Conservation (phyloP, 2,329 filamentous ascomycete genomes). For the Fusarium heterosporum region DNA sequence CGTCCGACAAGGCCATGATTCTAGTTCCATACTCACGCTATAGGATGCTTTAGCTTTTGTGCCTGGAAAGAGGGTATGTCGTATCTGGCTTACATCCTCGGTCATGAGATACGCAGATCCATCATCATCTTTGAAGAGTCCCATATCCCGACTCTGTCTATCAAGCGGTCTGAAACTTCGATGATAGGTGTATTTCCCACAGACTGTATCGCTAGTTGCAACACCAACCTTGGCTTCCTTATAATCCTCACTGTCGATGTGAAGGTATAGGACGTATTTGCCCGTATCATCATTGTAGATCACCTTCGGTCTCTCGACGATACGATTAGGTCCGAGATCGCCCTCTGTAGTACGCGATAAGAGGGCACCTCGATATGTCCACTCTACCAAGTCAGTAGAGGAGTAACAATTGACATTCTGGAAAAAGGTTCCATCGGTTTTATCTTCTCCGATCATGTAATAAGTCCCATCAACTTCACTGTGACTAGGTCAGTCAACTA, state of each 20-base stretch:
- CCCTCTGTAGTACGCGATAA: conserved; percentile 62
- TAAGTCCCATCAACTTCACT: conserved; percentile 63
- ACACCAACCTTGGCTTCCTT: conserved; percentile 73
- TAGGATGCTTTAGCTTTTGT: fast-evolving
- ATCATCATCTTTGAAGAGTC: conserved; percentile 71
- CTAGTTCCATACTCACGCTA: conserved; percentile 68
- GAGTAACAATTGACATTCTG: conserved; percentile 76
- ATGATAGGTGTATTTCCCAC: conserved; percentile 65
- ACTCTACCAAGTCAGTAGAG: conserved; percentile 70
- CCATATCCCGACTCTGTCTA: conserved; percentile 65
- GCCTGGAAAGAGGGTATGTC: fast-evolving
- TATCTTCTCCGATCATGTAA: conserved; percentile 78
- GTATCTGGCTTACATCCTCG: conserved; percentile 64
- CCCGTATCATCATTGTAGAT: conserved; percentile 73
- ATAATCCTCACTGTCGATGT: conserved; percentile 72
- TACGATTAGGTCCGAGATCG: conserved; percentile 70
- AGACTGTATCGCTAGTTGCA: conserved; percentile 68
- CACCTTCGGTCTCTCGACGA: conserved; percentile 76
- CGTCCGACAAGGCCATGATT: conserved; percentile 66
- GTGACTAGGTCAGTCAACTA: not conserved
- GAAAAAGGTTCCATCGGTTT: conserved; percentile 70
- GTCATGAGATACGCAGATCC: conserved; percentile 71
- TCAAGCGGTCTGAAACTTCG: conserved; percentile 53
- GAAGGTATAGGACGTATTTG: conserved; percentile 77
- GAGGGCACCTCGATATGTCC: conserved; percentile 70